Evolutionary conservation across 164 flowering plant species (phyloP).

Genomic region (Chimonanthus praecox): DNA sequence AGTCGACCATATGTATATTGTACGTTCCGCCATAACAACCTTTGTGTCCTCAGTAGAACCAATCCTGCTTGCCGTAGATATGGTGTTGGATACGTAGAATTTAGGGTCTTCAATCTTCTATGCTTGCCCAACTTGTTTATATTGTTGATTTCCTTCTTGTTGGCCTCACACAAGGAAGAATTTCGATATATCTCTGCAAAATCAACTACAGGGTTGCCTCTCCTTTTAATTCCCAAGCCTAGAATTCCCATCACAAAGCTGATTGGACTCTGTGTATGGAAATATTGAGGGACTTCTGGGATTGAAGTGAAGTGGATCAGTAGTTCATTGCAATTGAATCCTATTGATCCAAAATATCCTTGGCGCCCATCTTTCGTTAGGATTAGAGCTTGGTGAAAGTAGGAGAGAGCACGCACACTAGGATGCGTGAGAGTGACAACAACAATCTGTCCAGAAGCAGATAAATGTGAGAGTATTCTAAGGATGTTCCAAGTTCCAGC

Average conservation of each 20-base stretch:
- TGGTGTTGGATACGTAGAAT: constrained; percentile 19
- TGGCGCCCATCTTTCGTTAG: constrained; percentile 23
- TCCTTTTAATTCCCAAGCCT: constrained; percentile 19
- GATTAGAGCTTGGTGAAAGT: constrained; percentile 23
- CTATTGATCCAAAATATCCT: constrained; percentile 28
- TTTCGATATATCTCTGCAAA: constrained; percentile 18
- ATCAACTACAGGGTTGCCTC: constrained; percentile 14
- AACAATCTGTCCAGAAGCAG: constrained; percentile 16
- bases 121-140: constrained; percentile 16
- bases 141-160: constrained; percentile 14
- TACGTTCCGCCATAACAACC: constrained; percentile 29
- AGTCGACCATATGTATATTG: constrained; percentile 27
- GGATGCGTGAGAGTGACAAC: constrained; percentile 24
- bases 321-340: constrained; percentile 18
- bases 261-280: constrained; percentile 16
- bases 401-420: constrained; percentile 18
- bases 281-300: constrained; percentile 18
- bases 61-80: constrained; percentile 22
- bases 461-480: constrained; percentile 13
- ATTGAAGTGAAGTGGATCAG: constrained; percentile 19
- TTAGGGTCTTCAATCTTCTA: neutral
- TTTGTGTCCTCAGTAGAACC: constrained; percentile 25
- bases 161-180: constrained; percentile 17
- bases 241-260: constrained; percentile 20
- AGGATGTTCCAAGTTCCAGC: constrained; percentile 18